Conservation (phyloP, 371 early-diverging fungal genomes). For the Furculomyces boomerangus region DNA sequence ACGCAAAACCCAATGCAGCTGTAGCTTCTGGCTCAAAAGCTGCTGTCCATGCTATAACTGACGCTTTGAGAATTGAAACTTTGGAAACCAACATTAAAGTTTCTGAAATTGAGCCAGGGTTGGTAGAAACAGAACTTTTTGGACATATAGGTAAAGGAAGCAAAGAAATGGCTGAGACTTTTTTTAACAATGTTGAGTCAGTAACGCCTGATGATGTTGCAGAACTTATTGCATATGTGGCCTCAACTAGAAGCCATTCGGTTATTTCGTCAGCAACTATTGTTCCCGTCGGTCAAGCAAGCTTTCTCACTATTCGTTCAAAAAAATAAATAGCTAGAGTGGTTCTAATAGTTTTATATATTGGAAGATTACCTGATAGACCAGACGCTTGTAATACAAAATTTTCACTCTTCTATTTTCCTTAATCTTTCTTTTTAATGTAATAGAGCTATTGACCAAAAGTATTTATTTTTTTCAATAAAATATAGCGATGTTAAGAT, state of each 20-base stretch:
- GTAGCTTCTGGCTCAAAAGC: slow-evolving; percentile 84
- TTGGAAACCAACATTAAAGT: slow-evolving; percentile 58
- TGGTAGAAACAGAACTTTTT: slow-evolving; percentile 89
- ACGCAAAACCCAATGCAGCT: slow-evolving; percentile 24
- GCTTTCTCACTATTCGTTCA: no score
- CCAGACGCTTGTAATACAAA: no score
- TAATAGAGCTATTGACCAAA: no score
- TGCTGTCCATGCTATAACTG: slow-evolving; percentile 71
- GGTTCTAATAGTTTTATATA: no score
- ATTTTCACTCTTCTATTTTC: no score
- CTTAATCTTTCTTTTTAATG: no score
- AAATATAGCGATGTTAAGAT: no score
- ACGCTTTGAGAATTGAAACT: slow-evolving; percentile 61
- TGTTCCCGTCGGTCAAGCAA: slow-evolving; percentile 18
- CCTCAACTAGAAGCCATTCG: slow-evolving; percentile 34
- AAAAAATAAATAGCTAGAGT: no score
- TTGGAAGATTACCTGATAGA: no score
- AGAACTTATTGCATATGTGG: slow-evolving; percentile 65
- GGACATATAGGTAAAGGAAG: slow-evolving; percentile 69
- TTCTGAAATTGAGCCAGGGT: slow-evolving; percentile 53
- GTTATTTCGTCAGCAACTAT: slow-evolving; percentile 15
- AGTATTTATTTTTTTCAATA: no score
- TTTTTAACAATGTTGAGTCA: slow-evolving; percentile 59
- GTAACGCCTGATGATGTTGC: slow-evolving; percentile 55
- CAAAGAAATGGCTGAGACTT: slow-evolving; percentile 49